Conservation (phyloP, 176 grass and related monocot species). For the Avena atlantica region DNA sequence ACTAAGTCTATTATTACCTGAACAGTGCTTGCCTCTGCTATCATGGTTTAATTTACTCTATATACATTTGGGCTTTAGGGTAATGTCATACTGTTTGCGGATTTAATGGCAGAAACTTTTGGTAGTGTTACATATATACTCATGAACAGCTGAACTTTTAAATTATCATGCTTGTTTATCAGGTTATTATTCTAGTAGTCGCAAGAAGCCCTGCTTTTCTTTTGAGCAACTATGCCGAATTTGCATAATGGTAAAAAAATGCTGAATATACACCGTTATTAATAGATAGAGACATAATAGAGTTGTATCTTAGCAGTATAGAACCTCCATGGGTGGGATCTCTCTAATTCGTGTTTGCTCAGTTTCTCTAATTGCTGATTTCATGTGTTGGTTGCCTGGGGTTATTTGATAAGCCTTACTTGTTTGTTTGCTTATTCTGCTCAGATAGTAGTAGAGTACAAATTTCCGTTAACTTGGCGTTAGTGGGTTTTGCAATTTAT, state of each 20-base stretch:
- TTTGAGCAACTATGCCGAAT: constrained; percentile 3
- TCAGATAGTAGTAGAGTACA: neutral
- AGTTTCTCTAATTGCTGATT: constrained; percentile 2
- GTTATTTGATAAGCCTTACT: neutral
- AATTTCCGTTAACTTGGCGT: neutral
- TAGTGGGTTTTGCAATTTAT: constrained; percentile 11
- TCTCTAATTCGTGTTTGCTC: constrained; percentile 6
- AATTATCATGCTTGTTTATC: constrained; percentile 19
- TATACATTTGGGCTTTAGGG: neutral
- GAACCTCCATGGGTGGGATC: neutral
- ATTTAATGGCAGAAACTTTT: constrained; percentile 20
- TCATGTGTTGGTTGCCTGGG: neutral
- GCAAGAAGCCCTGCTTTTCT: constrained; percentile 24
- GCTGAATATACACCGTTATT: constrained; percentile 10
- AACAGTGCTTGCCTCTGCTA: constrained; percentile 18
- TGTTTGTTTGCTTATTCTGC: constrained; percentile 15
- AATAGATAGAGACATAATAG: constrained; percentile 13
- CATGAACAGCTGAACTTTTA: constrained; percentile 3
- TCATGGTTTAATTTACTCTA: neutral
- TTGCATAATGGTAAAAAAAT: neutral
- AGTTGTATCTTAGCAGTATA: neutral
- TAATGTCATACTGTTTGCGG: constrained; percentile 14
- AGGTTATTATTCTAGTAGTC: constrained; percentile 8
- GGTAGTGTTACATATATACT: constrained; percentile 1
- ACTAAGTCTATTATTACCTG: constrained; percentile 28